Evolutionary conservation across 148 eudicot species (phyloP).

Genomic region (Rheum nobile): DNA sequence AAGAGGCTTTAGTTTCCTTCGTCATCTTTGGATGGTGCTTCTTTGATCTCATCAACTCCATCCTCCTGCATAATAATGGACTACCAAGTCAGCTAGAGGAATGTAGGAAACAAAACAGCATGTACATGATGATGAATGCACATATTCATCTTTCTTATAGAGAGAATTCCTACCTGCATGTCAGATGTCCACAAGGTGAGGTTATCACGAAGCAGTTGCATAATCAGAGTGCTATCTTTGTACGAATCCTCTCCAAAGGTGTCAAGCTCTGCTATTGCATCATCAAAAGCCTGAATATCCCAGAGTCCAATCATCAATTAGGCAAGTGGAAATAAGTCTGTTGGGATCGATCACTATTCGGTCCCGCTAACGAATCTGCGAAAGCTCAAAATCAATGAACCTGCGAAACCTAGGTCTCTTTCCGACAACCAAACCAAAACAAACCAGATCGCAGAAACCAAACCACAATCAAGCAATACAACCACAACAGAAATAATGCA

Average conservation of each 20-base stretch:
- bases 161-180: conserved; percentile 26
- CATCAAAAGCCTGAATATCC: conserved; percentile 40
- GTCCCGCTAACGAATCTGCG: too few species aligned
- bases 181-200: conserved; percentile 64
- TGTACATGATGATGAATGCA: background rate
- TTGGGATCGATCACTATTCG: too few species aligned
- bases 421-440: too few species aligned
- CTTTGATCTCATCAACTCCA: conserved; percentile 28
- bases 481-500: too few species aligned
- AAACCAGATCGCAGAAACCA: too few species aligned
- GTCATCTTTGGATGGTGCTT: conserved; percentile 11
- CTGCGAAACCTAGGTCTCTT: too few species aligned
- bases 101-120: background rate
- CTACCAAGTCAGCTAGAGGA: background rate
- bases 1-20: conserved; percentile 14
- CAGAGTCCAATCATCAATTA: too few species aligned
- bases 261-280: conserved; percentile 60
- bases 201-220: conserved; percentile 59
- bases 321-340: background rate
- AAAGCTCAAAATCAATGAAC: background rate
- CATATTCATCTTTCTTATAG: background rate
- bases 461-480: too few species aligned
- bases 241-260: conserved; percentile 56
- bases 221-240: conserved; percentile 59
- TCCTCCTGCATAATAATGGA: conserved; percentile 13